Conservation (phyloP, 441 rosid genomes). For the Corymbia calophylla region DNA sequence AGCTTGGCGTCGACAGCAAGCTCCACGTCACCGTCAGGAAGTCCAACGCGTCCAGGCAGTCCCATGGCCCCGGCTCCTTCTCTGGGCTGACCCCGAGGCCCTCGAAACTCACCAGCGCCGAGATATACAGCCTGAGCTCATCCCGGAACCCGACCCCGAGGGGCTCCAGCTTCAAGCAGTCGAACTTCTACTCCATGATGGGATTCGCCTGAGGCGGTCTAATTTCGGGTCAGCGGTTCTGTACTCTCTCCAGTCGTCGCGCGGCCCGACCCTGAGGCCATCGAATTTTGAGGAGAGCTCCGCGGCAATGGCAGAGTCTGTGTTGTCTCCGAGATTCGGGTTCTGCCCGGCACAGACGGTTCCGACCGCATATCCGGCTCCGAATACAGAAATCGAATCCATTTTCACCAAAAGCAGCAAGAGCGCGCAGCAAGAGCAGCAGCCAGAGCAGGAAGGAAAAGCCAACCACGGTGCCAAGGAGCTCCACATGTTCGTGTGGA, state of each 20-base stretch:
- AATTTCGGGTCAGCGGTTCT: neutral
- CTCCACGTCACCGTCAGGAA: neutral
- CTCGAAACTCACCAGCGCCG: neutral
- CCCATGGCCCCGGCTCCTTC: neutral
- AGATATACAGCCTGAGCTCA: neutral
- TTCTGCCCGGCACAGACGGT: slow-evolving; percentile 12
- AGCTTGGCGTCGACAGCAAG: neutral
- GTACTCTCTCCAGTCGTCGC: neutral
- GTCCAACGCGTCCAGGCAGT: neutral
- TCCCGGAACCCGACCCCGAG: neutral
- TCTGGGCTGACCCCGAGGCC: neutral
- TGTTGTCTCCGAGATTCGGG: slow-evolving; percentile 75
- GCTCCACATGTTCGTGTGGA: slow-evolving; percentile 78
- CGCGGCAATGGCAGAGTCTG: neutral
- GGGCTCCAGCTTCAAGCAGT: neutral
- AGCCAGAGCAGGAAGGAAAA: slow-evolving; percentile 11
- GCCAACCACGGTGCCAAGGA: slow-evolving; percentile 54
- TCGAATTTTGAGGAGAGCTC: neutral
- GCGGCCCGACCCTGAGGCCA: neutral
- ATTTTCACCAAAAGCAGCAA: neutral
- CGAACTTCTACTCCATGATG: neutral
- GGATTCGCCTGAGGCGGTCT: slow-evolving; percentile 28
- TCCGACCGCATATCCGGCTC: neutral
- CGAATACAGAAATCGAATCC: neutral
- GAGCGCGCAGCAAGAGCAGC: neutral